Conservation (phyloP, 1,139 yeast genomes). For the Saccharomycopsis hybrid region DNA sequence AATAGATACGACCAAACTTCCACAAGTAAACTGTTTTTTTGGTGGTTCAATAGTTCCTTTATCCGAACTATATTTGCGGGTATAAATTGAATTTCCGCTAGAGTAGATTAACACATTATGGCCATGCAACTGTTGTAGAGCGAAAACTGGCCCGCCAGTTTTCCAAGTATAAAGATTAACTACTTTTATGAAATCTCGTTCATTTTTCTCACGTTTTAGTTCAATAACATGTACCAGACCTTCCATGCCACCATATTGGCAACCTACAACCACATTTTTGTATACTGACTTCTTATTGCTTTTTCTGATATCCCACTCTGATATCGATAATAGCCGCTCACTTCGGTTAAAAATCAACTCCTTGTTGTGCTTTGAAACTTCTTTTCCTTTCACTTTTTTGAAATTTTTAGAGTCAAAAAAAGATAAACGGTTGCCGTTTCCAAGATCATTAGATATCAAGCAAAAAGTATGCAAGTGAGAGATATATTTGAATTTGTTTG, state of each 20-base stretch:
- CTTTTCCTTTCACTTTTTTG: slow-evolving; percentile 2
- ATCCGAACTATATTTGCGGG: slow-evolving; percentile 6
- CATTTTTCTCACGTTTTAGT: slow-evolving; percentile 10
- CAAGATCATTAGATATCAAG: slow-evolving; percentile 3
- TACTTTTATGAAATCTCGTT: slow-evolving; percentile 7
- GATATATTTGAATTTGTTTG: slow-evolving; percentile 7
- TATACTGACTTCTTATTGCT: slow-evolving; percentile 1
- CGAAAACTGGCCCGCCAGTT: slow-evolving; percentile 13
- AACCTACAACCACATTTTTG: slow-evolving; percentile 15
- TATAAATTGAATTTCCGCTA: slow-evolving; percentile 8
- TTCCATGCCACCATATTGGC: neutral
- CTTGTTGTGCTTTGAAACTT: neutral
- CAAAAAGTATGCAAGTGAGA: slow-evolving; percentile 15
- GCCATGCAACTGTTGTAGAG: slow-evolving; percentile 3
- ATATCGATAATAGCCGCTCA: slow-evolving; percentile 2
- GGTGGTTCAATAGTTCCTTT: slow-evolving; percentile 7
- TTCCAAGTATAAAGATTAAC: slow-evolving; percentile 13
- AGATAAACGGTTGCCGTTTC: neutral
- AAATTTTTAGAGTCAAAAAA: slow-evolving; percentile 14
- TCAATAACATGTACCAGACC: slow-evolving; percentile 15
- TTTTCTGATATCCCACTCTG: slow-evolving; percentile 11
- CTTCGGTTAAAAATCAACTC: neutral
- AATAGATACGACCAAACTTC: slow-evolving; percentile 5
- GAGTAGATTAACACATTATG: slow-evolving; percentile 12
- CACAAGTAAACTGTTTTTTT: slow-evolving; percentile 6